Base-by-base conservation (phyloP, 345 rosid genomes). In the Hevea brasiliensis region DNA sequence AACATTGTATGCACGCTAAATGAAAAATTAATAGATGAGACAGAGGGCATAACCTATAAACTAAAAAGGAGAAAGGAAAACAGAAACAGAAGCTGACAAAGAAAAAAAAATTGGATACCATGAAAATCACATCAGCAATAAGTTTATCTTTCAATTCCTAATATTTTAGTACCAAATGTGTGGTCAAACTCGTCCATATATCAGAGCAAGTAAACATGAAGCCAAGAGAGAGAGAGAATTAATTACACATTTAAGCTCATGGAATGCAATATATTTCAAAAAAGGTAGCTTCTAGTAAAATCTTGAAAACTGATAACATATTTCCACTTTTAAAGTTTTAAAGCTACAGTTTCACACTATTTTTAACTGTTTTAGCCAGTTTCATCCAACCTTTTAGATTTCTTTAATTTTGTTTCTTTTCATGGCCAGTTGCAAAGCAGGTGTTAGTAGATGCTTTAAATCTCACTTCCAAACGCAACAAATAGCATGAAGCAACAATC, bases 391-490 rank as follows among this genome's bases (percentile, higher is more conserved):
- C 7, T 12, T 13, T 65, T 24, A 4, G 55, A 64, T 23, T 57
- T 37, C 35, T 44, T 42, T 70, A 55, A 54, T 56, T 37, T 13
- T 57, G 62, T 37, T 40, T 68, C 62, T 18, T 68, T 42, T 18
- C 10, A 24, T 14, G 18, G n/a, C 24, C 61, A 37, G 47, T 32
- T 40, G 61, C 61, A 51, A 40, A 35, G 6, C 35, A 37, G 20
- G 11, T 32, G 27, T 32, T 21, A 53, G 48, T 8, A 68, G 61
- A 17, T 68, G 47, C 42, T 51, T 12, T 35, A 20, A 55, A 29
- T 67, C 71, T 20, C 60, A 12, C 23, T 20, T 14, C 9, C 42
- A 35, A 14, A 14, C 23, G 29, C 13, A 56, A 24, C 72, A 55
- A 24, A 37, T 41, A 69, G 7, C 72, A 40, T 44, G 10, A 56